phyloP scores from a whole-genome alignment of 1,284 basidiomycete species.

The Puccinia horiana region DNA sequence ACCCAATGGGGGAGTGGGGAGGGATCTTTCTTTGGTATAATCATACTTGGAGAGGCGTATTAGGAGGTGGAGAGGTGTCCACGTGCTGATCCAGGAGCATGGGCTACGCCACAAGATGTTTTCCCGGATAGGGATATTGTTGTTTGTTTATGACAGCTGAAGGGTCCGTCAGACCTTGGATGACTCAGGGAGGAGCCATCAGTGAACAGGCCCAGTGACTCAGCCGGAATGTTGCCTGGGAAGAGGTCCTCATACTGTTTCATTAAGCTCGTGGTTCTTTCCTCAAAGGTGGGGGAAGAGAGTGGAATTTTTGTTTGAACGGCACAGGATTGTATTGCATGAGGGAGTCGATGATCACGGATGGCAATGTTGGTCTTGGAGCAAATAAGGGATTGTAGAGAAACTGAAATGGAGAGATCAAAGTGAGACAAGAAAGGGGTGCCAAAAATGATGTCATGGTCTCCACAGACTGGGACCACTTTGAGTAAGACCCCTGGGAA shows the following conservation, averaged over 20 bases:
- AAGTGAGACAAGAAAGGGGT: slow-evolving; percentile 2
- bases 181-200: background rate
- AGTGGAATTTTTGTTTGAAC: too few species aligned
- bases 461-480: background rate
- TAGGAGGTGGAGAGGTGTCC: background rate
- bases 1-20: slow-evolving; percentile 50
- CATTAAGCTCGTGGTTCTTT: background rate
- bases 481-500: background rate
- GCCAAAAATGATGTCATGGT: slow-evolving; percentile 1
- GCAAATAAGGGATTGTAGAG: background rate
- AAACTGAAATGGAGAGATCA: background rate
- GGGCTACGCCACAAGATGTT: background rate
- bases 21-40: slow-evolving; percentile 50
- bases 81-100: background rate
- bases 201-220: background rate
- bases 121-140: background rate
- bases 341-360: background rate
- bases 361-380: background rate
- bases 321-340: background rate
- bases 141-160: too few species aligned
- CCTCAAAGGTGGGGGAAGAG: too few species aligned
- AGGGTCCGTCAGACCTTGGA: background rate
- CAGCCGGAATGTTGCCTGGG: background rate
- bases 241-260: background rate
- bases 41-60: slow-evolving; percentile 9